These are phyloP conservation scores for Lactarius deliciosus DNA, from an alignment of 768 basidiomycete genomes.

Conservation along the genomic window DNA sequence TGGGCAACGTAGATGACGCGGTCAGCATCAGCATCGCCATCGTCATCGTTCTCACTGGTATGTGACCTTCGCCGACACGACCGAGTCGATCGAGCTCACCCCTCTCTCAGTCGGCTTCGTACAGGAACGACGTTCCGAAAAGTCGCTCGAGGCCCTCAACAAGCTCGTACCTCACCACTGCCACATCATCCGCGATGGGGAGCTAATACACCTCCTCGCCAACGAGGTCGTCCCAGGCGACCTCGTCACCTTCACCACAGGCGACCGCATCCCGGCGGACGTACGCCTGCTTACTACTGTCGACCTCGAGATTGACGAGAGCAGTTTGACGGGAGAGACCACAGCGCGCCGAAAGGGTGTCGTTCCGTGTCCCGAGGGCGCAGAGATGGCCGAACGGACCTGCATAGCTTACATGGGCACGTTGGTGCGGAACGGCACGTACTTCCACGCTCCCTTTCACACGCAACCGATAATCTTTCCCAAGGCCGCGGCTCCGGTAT, in stretches of 20 bases:
- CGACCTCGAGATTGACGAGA: constrained; percentile 93
- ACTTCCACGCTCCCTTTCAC: neutral
- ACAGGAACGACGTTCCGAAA: constrained; percentile 92
- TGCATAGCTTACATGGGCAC: constrained; percentile 98
- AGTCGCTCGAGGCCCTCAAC: constrained; percentile 91
- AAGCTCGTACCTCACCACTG: constrained; percentile 98
- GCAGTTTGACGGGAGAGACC: constrained; percentile 93
- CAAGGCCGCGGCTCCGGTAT: constrained; percentile 80
- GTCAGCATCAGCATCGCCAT: constrained; percentile 91
- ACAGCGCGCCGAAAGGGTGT: constrained; percentile 68
- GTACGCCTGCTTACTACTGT: constrained; percentile 78
- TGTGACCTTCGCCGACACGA: constrained; percentile 29
- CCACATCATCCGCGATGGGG: constrained; percentile 79
- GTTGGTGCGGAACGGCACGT: constrained; percentile 79
- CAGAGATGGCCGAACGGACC: constrained; percentile 76
- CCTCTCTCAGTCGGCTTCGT: constrained; percentile 78
- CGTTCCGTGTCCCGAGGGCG: constrained; percentile 49
- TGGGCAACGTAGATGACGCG: constrained; percentile 97
- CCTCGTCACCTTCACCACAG: constrained; percentile 83
- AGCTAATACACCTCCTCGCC: constrained; percentile 78
- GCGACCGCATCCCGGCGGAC: constrained; percentile 94
- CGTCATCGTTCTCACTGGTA: constrained; percentile 89
- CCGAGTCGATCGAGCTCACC: neutral
- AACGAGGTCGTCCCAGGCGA: constrained; percentile 98
- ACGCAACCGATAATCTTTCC: neutral